Conservation (phyloP, 345 rosid species). For the Iberis pinnata region DNA sequence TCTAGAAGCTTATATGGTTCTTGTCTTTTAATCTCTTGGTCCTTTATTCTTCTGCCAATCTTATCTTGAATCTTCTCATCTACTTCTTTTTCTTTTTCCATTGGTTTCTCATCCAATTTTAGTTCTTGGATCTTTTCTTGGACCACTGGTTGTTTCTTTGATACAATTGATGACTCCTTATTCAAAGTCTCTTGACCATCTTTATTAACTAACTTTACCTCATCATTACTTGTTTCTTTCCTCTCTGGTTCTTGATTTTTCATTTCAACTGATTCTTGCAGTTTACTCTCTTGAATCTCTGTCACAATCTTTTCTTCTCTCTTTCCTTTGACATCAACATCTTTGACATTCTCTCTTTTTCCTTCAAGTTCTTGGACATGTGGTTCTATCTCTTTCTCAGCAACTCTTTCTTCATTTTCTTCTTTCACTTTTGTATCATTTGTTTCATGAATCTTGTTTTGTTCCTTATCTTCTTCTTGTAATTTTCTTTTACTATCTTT, state of each 20-base stretch:
- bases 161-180: neutral
- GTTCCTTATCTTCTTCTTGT: slow-evolving; percentile 5
- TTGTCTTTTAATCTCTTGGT: slow-evolving; percentile 1
- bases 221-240: neutral
- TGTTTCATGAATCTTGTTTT: neutral
- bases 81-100: too few relatives aligned
- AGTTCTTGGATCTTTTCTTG: slow-evolving; percentile 9
- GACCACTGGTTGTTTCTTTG: slow-evolving; percentile 11
- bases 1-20: slow-evolving; percentile 3
- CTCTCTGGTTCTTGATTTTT: neutral
- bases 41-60: neutral
- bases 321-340: neutral
- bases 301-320: neutral
- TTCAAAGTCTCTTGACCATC: neutral
- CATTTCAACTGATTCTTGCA: slow-evolving; percentile 9
- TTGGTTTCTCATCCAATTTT: neutral
- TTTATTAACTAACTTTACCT: neutral
- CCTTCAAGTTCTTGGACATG: slow-evolving; percentile 7
- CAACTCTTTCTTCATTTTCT: neutral
- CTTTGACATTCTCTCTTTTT: neutral
- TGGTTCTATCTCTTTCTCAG: neutral
- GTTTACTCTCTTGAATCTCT: neutral
- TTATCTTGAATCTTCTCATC: neutral
- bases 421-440: neutral
- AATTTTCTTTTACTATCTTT: neutral